Conservation (phyloP, 768 basidiomycete genomes). For the Solioccasus polychromus region DNA sequence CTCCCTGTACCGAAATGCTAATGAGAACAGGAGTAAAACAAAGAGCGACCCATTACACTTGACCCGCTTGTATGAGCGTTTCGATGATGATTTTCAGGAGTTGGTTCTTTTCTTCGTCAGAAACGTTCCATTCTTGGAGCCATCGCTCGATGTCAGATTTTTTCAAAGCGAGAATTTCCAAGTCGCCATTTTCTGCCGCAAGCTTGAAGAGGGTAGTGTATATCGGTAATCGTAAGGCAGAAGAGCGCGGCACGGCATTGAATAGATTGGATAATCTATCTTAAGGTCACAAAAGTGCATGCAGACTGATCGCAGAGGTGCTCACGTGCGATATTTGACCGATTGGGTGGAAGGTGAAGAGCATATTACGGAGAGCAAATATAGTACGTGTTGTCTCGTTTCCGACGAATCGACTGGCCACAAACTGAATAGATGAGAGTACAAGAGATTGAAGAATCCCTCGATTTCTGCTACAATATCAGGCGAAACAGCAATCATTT, state of each 20-base stretch:
- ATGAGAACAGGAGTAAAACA: neutral
- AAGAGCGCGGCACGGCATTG: slow-evolving; percentile 68
- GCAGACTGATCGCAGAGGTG: neutral
- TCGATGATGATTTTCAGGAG: slow-evolving; percentile 66
- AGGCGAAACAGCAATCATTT: slow-evolving; percentile 2
- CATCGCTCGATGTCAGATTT: slow-evolving; percentile 68
- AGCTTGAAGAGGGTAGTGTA: slow-evolving; percentile 60
- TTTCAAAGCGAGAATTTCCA: slow-evolving; percentile 59
- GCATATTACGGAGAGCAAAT: slow-evolving; percentile 54
- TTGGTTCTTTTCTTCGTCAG: slow-evolving; percentile 55
- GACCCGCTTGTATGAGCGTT: slow-evolving; percentile 52
- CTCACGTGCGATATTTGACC: slow-evolving; percentile 74
- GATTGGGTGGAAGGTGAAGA: slow-evolving; percentile 49
- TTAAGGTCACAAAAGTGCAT: slow-evolving; percentile 6
- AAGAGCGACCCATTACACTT: slow-evolving; percentile 49
- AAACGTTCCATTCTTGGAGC: slow-evolving; percentile 73
- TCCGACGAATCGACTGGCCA: slow-evolving; percentile 55
- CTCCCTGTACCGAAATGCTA: slow-evolving; percentile 36
- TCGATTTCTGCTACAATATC: slow-evolving; percentile 57
- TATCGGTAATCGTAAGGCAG: slow-evolving; percentile 60
- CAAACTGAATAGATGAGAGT: slow-evolving; percentile 65
- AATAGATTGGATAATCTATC: slow-evolving; percentile 76
- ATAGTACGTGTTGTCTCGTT: slow-evolving; percentile 46
- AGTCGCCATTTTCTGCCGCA: slow-evolving; percentile 57
- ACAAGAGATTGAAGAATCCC: slow-evolving; percentile 84